These are phyloP conservation scores for Pythium oligandrum DNA, from an alignment of 352 stramenopile genomes.

Conservation along the genomic window DNA sequence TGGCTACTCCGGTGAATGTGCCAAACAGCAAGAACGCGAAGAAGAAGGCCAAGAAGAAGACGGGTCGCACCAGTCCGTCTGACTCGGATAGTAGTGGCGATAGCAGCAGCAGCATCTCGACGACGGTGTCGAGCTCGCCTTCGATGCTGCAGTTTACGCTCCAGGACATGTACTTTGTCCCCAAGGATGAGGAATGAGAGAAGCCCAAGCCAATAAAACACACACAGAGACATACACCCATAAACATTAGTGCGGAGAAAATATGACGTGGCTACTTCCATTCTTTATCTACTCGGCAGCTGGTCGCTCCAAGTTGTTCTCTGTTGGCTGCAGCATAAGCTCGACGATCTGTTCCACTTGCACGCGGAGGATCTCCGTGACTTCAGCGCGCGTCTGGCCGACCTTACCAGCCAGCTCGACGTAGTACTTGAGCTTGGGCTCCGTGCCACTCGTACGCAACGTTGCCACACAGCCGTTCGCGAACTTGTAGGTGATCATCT, in stretches of 20 bases:
- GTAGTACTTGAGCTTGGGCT: conserved; percentile 99
- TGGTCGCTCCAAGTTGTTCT: conserved; percentile 71
- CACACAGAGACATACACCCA: background rate
- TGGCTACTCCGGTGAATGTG: conserved; percentile 4
- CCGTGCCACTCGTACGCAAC: conserved; percentile 96
- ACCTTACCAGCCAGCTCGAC: conserved; percentile 86
- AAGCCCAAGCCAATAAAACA: background rate
- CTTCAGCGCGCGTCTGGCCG: conserved; percentile 58
- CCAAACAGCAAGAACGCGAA: conserved; percentile 14
- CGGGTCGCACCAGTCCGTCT: background rate
- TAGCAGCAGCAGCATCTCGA: conserved; percentile 14
- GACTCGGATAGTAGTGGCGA: background rate
- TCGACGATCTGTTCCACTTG: conserved; percentile 77
- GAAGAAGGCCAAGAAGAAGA: conserved; percentile 13
- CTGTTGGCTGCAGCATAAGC: conserved; percentile 75
- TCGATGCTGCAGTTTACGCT: conserved; percentile 66
- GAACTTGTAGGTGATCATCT: conserved; percentile 98
- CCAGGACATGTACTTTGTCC: conserved; percentile 80
- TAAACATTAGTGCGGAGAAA: background rate
- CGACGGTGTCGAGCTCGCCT: conserved; percentile 23
- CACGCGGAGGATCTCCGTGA: conserved; percentile 41
- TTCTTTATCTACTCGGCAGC: conserved; percentile 18
- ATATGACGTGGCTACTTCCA: background rate
- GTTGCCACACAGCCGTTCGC: conserved; percentile 95
- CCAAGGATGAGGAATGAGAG: conserved; percentile 22